Evolutionary conservation across 2,329 filamentous ascomycete species (phyloP).

Genomic region (Cladophialophora yegresii): DNA sequence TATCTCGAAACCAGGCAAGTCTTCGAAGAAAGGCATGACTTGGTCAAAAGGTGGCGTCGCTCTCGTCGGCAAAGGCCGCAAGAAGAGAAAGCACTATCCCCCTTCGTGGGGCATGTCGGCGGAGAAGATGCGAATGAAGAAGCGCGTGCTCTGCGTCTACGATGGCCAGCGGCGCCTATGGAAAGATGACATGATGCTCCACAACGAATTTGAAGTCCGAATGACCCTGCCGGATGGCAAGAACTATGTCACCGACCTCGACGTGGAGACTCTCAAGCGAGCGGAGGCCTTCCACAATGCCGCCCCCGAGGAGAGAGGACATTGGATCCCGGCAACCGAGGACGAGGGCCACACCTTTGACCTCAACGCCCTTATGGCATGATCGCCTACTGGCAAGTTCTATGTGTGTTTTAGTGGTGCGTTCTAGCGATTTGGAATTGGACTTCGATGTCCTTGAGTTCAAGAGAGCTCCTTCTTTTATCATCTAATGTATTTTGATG

Average conservation of each 20-base stretch:
- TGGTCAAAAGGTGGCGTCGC: slow-evolving; percentile 73
- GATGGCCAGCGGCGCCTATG: slow-evolving; percentile 83
- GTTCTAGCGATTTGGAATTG: slow-evolving; percentile 29
- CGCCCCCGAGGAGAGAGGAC: slow-evolving; percentile 82
- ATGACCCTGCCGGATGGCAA: slow-evolving; percentile 74
- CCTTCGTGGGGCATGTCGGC: slow-evolving; percentile 89
- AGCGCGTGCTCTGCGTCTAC: slow-evolving; percentile 90
- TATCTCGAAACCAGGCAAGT: slow-evolving; percentile 45
- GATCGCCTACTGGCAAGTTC: slow-evolving; percentile 12
- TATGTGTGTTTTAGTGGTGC: slow-evolving; percentile 23
- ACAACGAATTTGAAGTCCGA: slow-evolving; percentile 90
- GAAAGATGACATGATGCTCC: slow-evolving; percentile 99
- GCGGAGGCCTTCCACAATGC: slow-evolving; percentile 81
- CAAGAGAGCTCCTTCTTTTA: slow-evolving; percentile 10
- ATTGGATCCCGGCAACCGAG: slow-evolving; percentile 59
- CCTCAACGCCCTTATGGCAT: slow-evolving; percentile 40
- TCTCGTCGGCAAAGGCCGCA: slow-evolving; percentile 66
- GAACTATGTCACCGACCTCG: slow-evolving; percentile 87
- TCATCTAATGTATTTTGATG: neutral
- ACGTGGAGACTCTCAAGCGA: slow-evolving; percentile 83
- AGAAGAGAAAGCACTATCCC: slow-evolving; percentile 91
- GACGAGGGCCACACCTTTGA: slow-evolving; percentile 35
- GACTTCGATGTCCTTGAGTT: neutral
- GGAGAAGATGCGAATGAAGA: slow-evolving; percentile 97
- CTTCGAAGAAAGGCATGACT: slow-evolving; percentile 67